Base-by-base conservation (phyloP, 2,329 filamentous ascomycete species). In the Exophiala spinifera region DNA sequence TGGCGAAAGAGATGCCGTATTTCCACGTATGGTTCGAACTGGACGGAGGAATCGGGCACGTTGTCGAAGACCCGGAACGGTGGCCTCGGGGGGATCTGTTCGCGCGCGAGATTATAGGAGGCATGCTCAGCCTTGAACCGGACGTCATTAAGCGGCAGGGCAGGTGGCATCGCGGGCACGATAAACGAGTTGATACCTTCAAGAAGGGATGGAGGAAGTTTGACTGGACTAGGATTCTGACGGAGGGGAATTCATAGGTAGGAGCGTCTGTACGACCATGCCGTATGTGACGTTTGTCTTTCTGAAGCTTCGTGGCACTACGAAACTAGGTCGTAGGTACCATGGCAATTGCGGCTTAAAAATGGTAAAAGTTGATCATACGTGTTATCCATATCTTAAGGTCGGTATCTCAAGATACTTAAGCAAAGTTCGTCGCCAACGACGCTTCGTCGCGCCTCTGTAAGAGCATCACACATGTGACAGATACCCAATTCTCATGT, bases 1-100 rank as follows among this genome's bases (percentile, higher is more conserved):
- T 99, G 57, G 89, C 89, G 11, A 96, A 95, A 74, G 92, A 99
- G 75, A 92, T 95, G 88, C 92, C 95, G 0, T 99, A 99, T 70
- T 99, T 99, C 66, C 94, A 99, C 70, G 92, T 86, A 17, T 99
- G 92, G 91, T 97, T 97, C 68, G 83, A 84, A 49, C 76, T 99
- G 1, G 91, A 99, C 67, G 94, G 94, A 2, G 94, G 94, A 0
- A 73, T 99, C 61, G 94, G 90, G 0, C 94, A 99, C 69, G 78
- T 99, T 7, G 88, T 99, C 0, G 94, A 99, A 72, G 89, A 99
- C 64, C 77, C 84, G 23, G 80, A 84, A 46, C 78, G 85, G 47
- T 99, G 94, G 94, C 95, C 95, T 0, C 83, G 81, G 64, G 92
- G 92, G 0, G 94, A 99, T 71, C 70, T 96, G 15, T 99, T 99